These are phyloP conservation scores for Blastocrithidia nonstop DNA, from an alignment of 208 protist genomes.

Conservation along the genomic window DNA sequence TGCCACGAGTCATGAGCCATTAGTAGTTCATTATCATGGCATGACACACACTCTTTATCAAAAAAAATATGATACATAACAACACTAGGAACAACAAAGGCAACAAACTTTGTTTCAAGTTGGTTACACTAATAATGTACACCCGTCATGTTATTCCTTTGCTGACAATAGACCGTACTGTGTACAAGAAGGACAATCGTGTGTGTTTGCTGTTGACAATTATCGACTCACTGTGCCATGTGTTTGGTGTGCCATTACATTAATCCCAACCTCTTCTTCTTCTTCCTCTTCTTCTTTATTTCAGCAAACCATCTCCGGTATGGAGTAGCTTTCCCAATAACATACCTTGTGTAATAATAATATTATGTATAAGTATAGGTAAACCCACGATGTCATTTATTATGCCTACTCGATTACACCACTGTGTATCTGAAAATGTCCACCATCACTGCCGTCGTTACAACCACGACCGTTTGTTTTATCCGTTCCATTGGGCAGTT, in stretches of 20 bases:
- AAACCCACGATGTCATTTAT: too few species aligned
- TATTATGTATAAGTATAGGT: too few species aligned
- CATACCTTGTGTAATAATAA: too few species aligned
- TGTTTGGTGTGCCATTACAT: conserved; percentile 64
- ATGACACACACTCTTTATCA: background rate
- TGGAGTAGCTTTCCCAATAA: too few species aligned
- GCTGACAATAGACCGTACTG: conserved; percentile 11
- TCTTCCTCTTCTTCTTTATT: too few species aligned
- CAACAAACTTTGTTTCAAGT: background rate
- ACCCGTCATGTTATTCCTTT: background rate
- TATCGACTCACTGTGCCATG: conserved; percentile 29
- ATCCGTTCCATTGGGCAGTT: conserved; percentile 20
- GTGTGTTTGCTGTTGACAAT: conserved; percentile 55
- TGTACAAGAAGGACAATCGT: conserved; percentile 45
- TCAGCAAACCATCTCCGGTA: too few species aligned
- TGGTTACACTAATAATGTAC: background rate
- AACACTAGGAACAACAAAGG: background rate
- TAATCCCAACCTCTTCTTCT: too few species aligned
- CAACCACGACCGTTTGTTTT: conserved; percentile 33
- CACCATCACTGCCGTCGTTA: conserved; percentile 52
- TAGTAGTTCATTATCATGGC: conserved; percentile 31
- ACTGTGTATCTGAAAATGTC: conserved; percentile 35
- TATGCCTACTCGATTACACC: too few species aligned
- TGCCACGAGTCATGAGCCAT: conserved; percentile 14
- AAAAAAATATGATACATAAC: background rate